Evolutionary conservation across 257 asterid species (phyloP).

Genomic region (Avicennia marina): DNA sequence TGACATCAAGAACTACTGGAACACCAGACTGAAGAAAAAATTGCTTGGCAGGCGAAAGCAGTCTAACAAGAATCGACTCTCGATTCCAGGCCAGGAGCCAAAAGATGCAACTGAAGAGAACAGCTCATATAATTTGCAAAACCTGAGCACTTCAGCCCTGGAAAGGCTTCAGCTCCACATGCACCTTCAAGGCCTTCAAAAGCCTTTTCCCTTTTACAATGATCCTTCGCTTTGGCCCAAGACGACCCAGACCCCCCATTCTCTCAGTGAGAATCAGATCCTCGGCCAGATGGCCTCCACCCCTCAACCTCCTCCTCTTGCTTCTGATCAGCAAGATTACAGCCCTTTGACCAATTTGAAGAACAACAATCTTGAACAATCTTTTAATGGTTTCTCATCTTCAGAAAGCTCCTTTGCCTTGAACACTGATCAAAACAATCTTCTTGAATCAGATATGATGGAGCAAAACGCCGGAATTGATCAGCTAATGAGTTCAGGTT

Average conservation of each 20-base stretch:
- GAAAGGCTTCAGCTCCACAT: conserved; percentile 91
- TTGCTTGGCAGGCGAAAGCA: conserved; percentile 71
- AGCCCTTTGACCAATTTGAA: conserved; percentile 19
- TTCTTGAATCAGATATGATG: conserved; percentile 8
- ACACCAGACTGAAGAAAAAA: conserved; percentile 79
- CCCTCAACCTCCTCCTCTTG: conserved; percentile 11
- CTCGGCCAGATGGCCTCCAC: conserved; percentile 2
- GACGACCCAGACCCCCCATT: conserved; percentile 49
- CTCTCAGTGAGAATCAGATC: conserved; percentile 16
- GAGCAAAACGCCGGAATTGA: conserved; percentile 16
- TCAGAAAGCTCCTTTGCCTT: conserved; percentile 19
- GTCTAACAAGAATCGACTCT: conserved; percentile 29
- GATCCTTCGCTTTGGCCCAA: conserved; percentile 63
- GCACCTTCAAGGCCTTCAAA: conserved; percentile 64
- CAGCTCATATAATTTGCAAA: conserved; percentile 28
- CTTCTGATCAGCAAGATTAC: conserved; percentile 24
- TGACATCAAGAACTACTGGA: conserved; percentile 95
- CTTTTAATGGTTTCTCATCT: conserved; percentile 21
- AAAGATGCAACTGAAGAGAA: conserved; percentile 29
- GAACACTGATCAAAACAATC: conserved; percentile 1
- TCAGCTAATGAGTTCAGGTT: conserved; percentile 24
- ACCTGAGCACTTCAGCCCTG: conserved; percentile 73
- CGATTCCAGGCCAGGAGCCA: conserved; percentile 26
- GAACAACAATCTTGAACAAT: conserved; percentile 12
- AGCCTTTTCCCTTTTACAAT: conserved; percentile 50